Base-by-base conservation (phyloP, 1,139 yeast genomes). In the Sugiyamaella grinbergsii region DNA sequence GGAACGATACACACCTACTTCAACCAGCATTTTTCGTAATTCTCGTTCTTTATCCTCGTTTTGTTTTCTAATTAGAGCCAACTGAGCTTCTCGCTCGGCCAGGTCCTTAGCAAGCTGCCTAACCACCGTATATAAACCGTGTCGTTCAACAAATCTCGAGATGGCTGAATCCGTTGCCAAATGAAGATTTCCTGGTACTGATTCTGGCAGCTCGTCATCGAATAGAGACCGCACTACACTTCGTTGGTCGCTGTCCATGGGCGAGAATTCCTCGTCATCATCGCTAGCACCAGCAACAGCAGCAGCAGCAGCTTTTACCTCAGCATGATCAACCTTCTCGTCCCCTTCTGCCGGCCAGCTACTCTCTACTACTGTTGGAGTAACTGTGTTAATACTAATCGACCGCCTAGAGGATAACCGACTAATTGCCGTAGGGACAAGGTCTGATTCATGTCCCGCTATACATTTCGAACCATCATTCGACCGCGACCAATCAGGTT, bases 101-200 rank as follows among this genome's bases (percentile, higher is more conserved):
- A 80, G 61, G 54, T 79, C 83, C 0, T 71, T 58, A 0, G 81
- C 77, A 24, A 79, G 64, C 58, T 78, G 83, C 32, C 76, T 68
- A 3, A 79, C 71, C 23, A 79, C 69, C 1, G 65, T 63, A 4
- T 71, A 63, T 0, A 79, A 72, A 19, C 81, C 79, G 50, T 72
- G 69, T 23, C 74, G 65, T 2, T 62, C 62, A 4, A 78, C 68
- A 50, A 76, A 72, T 8, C 69, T 62, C 19, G 69, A 64, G 13
- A 73, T 63, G 10, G 71, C 61, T 22, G 58, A 63, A 52, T 74
- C 71, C 1, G 71, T 57, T 1, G 67, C 58, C 18, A 67, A 57
- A 53, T 71, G 75, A 22, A 72, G 59, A 54, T 70, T 70, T 6
- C 72, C 74, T 1, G 74, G 75, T 1, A 68, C 62, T 1, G 60